phyloP scores from a whole-genome alignment of 2,329 filamentous ascomycete genomes.

The Epichloe brachyelytri region DNA sequence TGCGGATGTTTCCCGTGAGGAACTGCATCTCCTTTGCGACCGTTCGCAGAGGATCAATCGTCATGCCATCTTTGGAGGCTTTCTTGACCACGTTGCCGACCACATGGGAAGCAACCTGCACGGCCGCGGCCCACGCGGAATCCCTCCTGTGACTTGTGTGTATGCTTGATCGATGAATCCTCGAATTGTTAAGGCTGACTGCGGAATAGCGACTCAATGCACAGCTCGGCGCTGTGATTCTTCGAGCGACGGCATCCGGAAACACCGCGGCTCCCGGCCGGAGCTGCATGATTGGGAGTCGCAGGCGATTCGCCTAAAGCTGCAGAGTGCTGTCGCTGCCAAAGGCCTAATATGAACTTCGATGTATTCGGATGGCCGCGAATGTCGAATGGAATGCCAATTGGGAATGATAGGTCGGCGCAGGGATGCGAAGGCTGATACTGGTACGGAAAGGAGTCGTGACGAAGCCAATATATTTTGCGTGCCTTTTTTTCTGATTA shows the following conservation, averaged over 20 bases:
- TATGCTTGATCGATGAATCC: constrained; percentile 20
- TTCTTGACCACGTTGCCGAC: constrained; percentile 54
- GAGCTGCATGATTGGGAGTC: constrained; percentile 33
- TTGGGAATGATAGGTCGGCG: neutral
- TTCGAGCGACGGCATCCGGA: constrained; percentile 23
- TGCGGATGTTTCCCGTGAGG: constrained; percentile 82
- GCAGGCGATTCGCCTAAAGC: neutral
- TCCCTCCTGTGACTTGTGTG: constrained; percentile 32
- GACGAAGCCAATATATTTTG: constrained; percentile 9
- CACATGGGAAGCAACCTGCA: constrained; percentile 56
- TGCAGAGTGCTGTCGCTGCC: neutral
- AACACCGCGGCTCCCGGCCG: constrained; percentile 39
- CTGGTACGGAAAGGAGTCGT: neutral
- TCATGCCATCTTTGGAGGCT: constrained; percentile 51
- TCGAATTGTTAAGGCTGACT: constrained; percentile 15
- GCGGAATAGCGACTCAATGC: constrained; percentile 19
- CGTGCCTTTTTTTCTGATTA: neutral
- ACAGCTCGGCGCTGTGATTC: constrained; percentile 17
- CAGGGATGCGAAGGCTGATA: neutral
- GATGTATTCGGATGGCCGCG: neutral
- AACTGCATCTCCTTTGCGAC: constrained; percentile 97
- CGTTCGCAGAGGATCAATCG: constrained; percentile 74
- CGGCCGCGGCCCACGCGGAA: constrained; percentile 66
- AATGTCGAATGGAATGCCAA: neutral
- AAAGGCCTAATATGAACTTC: neutral